Evolutionary conservation across 495 filamentous ascomycete genomes (phyloP), one percentile per base, ranked within the genome.

Genomic region (Cercophora newfieldiana): DNA sequence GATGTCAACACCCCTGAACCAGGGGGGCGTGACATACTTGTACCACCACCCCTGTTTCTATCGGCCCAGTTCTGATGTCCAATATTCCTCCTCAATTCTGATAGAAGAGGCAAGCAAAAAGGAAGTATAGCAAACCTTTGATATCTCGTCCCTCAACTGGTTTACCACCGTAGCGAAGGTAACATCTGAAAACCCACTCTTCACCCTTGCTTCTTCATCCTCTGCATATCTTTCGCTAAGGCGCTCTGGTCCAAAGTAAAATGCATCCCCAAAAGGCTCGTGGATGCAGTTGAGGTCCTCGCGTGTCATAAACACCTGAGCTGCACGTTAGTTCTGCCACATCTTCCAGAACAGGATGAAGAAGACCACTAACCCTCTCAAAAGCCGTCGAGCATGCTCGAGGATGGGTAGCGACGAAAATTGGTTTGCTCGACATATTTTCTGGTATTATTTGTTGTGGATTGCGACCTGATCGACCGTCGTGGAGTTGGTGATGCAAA

Each of bases 191-290:
- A 95, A 96, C 33, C 94, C 94, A 69, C 87, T 93, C 55, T 86
- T 83, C 49, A 84, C 63, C 66, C 95, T 85, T 21, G 79, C 86
- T 65, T 86, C 78, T 57, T 89, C 87, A 71, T 97, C 91, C 28
- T 90, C 72, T 61, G 86, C 88, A 68, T 89, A 99, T 69, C 94
- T 82, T 47, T 83, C 77, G 69, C 89, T 88, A 63, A 97, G 83
- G 50, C 93, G 82, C 78, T 99, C 95, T 0, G 93, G 92, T 25
- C 94, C 94, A 71, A 89, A 97, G 78, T 99, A 97, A 78, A 92
- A 99, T 63, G 93, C 91, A 74, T 99, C 95, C 18, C 95, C 95
- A 70, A 97, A 97, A 1, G 95, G 95, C 76, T 99, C 95, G 74
- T 99, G 95, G 68, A 94, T 78, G 75, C 92, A 96, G 67, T 86